Evolutionary conservation across 2,329 filamentous ascomycete species (phyloP).

Genomic region (Chlorencoelia australis): DNA sequence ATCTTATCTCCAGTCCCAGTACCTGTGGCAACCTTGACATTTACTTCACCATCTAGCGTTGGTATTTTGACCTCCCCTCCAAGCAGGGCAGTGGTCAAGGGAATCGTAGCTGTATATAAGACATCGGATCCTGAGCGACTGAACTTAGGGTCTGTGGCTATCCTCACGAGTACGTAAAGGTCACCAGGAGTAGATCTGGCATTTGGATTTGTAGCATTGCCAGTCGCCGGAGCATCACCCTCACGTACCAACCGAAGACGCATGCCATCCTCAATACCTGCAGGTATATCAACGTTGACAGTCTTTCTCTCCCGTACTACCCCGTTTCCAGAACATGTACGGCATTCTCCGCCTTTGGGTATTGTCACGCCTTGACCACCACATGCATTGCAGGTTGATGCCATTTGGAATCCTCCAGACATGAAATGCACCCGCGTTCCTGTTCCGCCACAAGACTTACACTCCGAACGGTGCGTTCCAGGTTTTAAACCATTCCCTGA

Average conservation of each 20-base stretch:
- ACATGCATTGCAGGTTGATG: conserved; percentile 74
- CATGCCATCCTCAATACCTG: conserved; percentile 95
- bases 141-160: conserved; percentile 85
- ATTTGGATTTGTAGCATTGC: conserved; percentile 53
- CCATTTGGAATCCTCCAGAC: conserved; percentile 93
- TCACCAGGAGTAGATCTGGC: conserved; percentile 67
- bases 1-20: conserved; percentile 89
- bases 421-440: conserved; percentile 82
- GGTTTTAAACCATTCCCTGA: conserved; percentile 74
- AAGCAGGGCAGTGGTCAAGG: conserved; percentile 83
- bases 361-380: conserved; percentile 67
- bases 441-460: conserved; percentile 74
- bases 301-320: conserved; percentile 76
- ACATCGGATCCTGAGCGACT: conserved; percentile 81
- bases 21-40: conserved; percentile 82
- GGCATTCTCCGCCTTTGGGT: conserved; percentile 73
- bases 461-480: conserved; percentile 63
- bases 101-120: conserved; percentile 82
- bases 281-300: conserved; percentile 83
- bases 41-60: conserved; percentile 82
- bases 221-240: conserved; percentile 76
- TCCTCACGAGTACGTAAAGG: conserved; percentile 81
- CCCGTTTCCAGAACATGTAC: conserved; percentile 69
- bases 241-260: conserved; percentile 74
- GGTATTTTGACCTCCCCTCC: conserved; percentile 85